A percentile compares a stretch with the other conserved stretches of the same genome.
Conservation (phyloP, 441 rosid species). For the Populus hybrid region DNA sequence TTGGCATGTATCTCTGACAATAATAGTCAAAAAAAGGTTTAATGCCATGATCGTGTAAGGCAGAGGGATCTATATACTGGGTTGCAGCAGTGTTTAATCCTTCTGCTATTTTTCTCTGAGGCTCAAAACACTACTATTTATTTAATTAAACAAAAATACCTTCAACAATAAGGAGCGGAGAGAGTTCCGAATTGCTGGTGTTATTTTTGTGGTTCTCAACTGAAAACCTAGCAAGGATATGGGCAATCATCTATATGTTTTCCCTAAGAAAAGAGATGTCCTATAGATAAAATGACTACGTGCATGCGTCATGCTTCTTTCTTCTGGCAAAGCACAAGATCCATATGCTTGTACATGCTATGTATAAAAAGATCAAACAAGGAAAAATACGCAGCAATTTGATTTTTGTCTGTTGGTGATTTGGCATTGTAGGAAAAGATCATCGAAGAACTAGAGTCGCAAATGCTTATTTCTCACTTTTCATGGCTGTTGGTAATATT, state of each 20-base stretch:
- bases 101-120: neutral
- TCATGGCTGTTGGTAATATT: conserved; percentile 91
- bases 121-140: neutral
- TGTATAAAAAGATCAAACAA: conserved; percentile 1
- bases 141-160: neutral
- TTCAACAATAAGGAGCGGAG: neutral
- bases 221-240: neutral
- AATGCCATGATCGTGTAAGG: neutral
- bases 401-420: conserved; percentile 20
- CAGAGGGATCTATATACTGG: neutral
- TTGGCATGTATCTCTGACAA: neutral
- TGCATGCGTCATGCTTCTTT: neutral
- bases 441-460: conserved; percentile 91
- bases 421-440: conserved; percentile 68
- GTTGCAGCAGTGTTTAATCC: neutral
- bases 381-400: conserved; percentile 9
- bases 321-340: neutral
- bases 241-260: neutral
- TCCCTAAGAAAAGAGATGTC: neutral
- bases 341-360: neutral
- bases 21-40: neutral
- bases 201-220: neutral
- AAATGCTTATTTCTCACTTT: conserved; percentile 90
- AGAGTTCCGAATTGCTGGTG: neutral
- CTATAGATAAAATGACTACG: neutral